Evolutionary conservation across 805 yeast species (phyloP), one percentile per base, ranked within the genome.

Genomic region (Suhomyces tanzawaensis): DNA sequence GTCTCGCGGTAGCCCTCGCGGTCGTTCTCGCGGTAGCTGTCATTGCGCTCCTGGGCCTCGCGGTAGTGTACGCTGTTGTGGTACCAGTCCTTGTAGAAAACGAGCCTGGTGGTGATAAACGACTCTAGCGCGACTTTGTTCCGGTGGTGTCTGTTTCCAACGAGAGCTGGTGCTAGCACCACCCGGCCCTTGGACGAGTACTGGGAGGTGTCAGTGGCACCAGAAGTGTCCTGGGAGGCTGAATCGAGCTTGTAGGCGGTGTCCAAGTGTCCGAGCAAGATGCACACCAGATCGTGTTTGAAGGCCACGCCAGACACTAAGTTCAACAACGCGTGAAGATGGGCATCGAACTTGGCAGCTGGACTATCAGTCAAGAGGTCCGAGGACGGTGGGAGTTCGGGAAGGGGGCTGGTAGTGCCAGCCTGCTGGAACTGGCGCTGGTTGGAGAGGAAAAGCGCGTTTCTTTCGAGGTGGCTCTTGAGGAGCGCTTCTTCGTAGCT

Each of bases 11-110:
- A n/a, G n/a, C n/a, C 29, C 7, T 25, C 26, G 30, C 25, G 26
- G 12, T 6, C n/a, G 7, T 24, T 24, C 14, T 8, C 14, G n/a
- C 41, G 30, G 16, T 14, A 27, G 24, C 29, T 24, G 21, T 28
- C 26, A 3, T 29, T n/a, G n/a, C n/a, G n/a, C n/a, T n/a, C n/a
- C n/a, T n/a, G n/a, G n/a, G n/a, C n/a, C n/a, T n/a, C n/a, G n/a
- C n/a, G 30, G 24, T 33, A 41, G 13, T 34, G 33, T 17, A 36
- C 30, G 17, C 40, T 19, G 27, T 40, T 41, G 32, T 50, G 48
- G 37, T 50, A 57, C 71, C 71, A 66, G 44, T 67, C 72, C 24
- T 51, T 52, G 46, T 57, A 65, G 37, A 68, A 62, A 3, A 64
- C 32, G 3, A 63, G 39, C 19, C 65, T 44, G 3, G 52, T 43